Percentiles rank a stretch among this genome's conserved stretches.
These are phyloP conservation scores for Aspergillus brunneoviolaceus DNA, from an alignment of 2,329 filamentous ascomycete species.

Conservation along the genomic window DNA sequence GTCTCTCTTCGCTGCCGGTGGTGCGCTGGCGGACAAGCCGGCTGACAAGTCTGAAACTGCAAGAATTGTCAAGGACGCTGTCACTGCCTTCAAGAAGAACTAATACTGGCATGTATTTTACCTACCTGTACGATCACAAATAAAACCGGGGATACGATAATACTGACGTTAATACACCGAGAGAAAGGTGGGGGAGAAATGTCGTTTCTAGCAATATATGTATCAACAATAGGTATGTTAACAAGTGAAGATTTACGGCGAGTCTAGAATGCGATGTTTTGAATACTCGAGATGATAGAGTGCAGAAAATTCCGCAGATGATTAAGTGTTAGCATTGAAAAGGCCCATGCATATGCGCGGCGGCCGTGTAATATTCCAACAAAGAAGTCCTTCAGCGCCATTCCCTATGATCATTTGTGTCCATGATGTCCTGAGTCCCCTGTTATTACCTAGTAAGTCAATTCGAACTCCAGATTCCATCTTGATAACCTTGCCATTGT, in stretches of 20 bases:
- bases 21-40: constrained; percentile 45
- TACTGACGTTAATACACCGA: too few species aligned
- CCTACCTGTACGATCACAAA: constrained; percentile 24
- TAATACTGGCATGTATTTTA: constrained; percentile 18
- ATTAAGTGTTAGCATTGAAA: not conserved
- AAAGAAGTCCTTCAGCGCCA: constrained; percentile 5
- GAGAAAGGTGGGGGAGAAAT: too few species aligned
- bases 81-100: constrained; percentile 24
- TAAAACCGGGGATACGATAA: not conserved
- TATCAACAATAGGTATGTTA: too few species aligned
- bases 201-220: too few species aligned
- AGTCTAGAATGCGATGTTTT: too few species aligned
- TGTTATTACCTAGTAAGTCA: not conserved
- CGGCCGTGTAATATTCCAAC: not conserved
- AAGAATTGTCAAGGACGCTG: constrained; percentile 38
- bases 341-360: not conserved
- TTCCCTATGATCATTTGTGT: not conserved
- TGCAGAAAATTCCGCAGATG: not conserved
- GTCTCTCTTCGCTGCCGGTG: constrained; percentile 41
- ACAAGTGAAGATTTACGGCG: too few species aligned
- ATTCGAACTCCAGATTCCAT: constrained; percentile 5
- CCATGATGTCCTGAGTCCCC: not conserved
- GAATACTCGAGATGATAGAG: not conserved
- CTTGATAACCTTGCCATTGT: not conserved
- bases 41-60: constrained; percentile 45